Base-by-base conservation (phyloP, 2,329 filamentous ascomycete species). In the Emydomyces testavorans region DNA sequence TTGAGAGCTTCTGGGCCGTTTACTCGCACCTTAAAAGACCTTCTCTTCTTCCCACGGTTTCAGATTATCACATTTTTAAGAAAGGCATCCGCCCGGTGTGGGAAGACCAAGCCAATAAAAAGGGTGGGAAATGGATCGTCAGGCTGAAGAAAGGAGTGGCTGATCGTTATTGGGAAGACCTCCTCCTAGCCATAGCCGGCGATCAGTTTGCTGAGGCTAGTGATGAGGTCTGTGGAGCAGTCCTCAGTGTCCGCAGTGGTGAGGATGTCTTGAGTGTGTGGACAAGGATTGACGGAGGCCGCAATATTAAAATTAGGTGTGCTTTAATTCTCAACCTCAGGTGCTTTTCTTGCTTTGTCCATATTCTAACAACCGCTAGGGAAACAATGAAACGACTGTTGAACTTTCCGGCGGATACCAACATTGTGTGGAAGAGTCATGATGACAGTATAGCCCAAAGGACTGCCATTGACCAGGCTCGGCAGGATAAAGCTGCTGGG, bases 211-310 rank as follows among this genome's bases (percentile, higher is more conserved):
- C 80, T 45, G 92, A 96, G 62, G 89, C 88, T 31, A 80, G 83
- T 43, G 90, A 96, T 57, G 90, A 98, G 65, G 83, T 98, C 35
- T 98, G 90, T 62, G 92, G 92, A 51, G 87, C 85, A 47, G 92
- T 98, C 24, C 76, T 98, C 36, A 96, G 89, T 64, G 85, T 98
- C 54, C 78, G 92, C 53, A 94, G 89, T 60, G 90, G 89, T 36
- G 92, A 98, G 70, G 92, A 98, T 63, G 93, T 96, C 53, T 76
- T 98, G 65, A 95, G 88, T 70, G 88, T 98, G 62, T 98, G 92
- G 92, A 94, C 89, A 48, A 85, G 88, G 65, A 92, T 86, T 59
- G 86, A 94, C 61, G 90, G 88, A 37, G 87, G 88, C 53, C 82
- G 87, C 60, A 93, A 95, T 66, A 83, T 96, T 58, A 95, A 94